Conservation (phyloP, 164 flowering plant species). For the Dillenia turbinata region DNA sequence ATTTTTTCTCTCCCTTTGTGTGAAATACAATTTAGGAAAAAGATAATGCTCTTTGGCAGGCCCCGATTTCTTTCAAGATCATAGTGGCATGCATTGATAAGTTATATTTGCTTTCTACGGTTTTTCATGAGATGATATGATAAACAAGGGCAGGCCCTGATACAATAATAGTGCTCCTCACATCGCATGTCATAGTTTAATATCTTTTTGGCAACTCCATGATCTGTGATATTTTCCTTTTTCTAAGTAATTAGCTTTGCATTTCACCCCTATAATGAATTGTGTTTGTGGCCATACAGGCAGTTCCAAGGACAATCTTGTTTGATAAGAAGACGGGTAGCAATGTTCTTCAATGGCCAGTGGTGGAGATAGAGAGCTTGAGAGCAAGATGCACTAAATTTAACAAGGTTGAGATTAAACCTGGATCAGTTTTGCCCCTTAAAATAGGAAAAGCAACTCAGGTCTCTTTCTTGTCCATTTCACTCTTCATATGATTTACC, state of each 20-base stretch:
- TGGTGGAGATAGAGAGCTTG: conserved; percentile 67
- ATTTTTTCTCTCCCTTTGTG: neutral
- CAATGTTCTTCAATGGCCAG: conserved; percentile 79
- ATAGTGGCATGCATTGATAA: too few species aligned
- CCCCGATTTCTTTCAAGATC: too few species aligned
- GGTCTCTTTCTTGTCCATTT: conserved; percentile 19
- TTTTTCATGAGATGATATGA: neutral
- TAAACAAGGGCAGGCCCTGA: too few species aligned
- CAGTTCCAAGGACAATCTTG: conserved; percentile 63
- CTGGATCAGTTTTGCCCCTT: conserved; percentile 57
- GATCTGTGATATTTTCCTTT: neutral
- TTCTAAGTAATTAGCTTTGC: too few species aligned
- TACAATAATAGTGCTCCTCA: too few species aligned
- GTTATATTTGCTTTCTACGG: neutral
- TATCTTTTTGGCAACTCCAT: neutral
- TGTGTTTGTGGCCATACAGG: conserved; percentile 22
- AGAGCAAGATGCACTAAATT: conserved; percentile 35
- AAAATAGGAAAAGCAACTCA: conserved; percentile 47
- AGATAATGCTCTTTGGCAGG: too few species aligned
- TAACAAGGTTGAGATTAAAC: conserved; percentile 24
- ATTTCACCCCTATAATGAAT: neutral
- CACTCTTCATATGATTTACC: neutral
- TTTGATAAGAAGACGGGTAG: conserved; percentile 59
- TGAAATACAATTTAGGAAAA: too few species aligned
- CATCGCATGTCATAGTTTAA: too few species aligned